Evolutionary conservation across 2,329 filamentous ascomycete species (phyloP), one percentile per base, ranked within the genome.

Genomic region (Dothistroma pini): DNA sequence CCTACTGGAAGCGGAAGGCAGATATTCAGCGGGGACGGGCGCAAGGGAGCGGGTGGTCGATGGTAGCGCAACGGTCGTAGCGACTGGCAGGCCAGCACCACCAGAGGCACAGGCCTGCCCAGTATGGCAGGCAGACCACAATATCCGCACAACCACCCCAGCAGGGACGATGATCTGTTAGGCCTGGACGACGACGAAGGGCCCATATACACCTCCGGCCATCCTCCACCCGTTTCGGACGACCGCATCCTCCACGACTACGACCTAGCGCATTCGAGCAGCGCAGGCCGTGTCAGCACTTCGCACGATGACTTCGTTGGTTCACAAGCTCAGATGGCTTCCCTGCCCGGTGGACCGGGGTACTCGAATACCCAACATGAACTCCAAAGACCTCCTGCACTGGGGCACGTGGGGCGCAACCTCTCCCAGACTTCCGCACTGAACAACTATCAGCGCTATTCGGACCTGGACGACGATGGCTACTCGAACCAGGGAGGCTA

Each of bases 231-330:
- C n/a, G 80, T 90, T 63, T 88, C 88, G 75, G 92, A 96, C 75
- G 89, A 96, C 68, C 87, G 93, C 67, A 81, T 96, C 53, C 79
- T 93, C 72, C 84, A 86, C 74, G 86, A 86, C 66, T 93, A 91
- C 78, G 84, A 89, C 71, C 86, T 89, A 72, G 83, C 90, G 71
- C 82, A 86, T 66, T 80, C 82, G 65, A 85, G 90, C 66, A 80
- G 83, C 52, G 63, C 65, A 63, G 78, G 86, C 60, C 89, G 93
- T 68, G 90, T 92, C 56, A 97, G 93, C 29, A 87, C 93, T 56
- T 96, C 92, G 61, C 97, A 97, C 77, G 93, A 97, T 81, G 89
- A 95, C 71, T 97, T 97, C 75, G 88, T 97, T 64, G 93, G 93
- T 66, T 65, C 68, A 31, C 62, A 62, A 54, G 86, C 81, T 54